These are phyloP conservation scores for Paecilomyces sp. DNA, from an alignment of 2,329 filamentous ascomycete genomes.

Conservation along the genomic window DNA sequence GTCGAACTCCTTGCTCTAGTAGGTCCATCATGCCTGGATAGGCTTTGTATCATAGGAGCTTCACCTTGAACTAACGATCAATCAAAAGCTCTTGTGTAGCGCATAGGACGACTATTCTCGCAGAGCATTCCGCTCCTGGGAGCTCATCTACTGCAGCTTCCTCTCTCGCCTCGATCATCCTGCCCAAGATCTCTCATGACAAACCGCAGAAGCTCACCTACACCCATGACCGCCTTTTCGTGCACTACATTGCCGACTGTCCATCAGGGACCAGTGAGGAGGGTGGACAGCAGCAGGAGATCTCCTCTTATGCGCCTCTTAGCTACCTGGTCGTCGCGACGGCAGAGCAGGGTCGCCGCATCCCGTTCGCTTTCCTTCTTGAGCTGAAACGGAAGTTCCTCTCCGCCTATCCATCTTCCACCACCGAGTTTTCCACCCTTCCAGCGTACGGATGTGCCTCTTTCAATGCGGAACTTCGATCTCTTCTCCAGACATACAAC, in stretches of 20 bases:
- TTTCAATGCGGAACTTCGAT: constrained; percentile 74
- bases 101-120: constrained; percentile 83
- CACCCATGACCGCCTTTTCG: constrained; percentile 83
- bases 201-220: constrained; percentile 84
- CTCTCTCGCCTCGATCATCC: constrained; percentile 83
- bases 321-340: constrained; percentile 89
- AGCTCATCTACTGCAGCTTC: constrained; percentile 78
- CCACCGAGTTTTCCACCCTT: constrained; percentile 66
- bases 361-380: constrained; percentile 86
- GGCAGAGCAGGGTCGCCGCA: constrained; percentile 70
- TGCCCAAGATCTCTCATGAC: constrained; percentile 84
- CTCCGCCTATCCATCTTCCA: constrained; percentile 55
- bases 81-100: constrained; percentile 76
- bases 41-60: neutral
- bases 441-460: constrained; percentile 84
- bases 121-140: constrained; percentile 84
- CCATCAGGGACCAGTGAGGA: constrained; percentile 53
- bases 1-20: constrained; percentile 67
- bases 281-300: constrained; percentile 27
- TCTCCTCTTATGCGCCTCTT: constrained; percentile 65
- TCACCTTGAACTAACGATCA: constrained; percentile 6
- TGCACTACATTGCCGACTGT: constrained; percentile 89
- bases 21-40: constrained; percentile 25
- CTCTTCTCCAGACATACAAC: constrained; percentile 76
- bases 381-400: constrained; percentile 89